Conservation (phyloP, 2,329 filamentous ascomycete genomes). For the Microsporum audouinii region DNA sequence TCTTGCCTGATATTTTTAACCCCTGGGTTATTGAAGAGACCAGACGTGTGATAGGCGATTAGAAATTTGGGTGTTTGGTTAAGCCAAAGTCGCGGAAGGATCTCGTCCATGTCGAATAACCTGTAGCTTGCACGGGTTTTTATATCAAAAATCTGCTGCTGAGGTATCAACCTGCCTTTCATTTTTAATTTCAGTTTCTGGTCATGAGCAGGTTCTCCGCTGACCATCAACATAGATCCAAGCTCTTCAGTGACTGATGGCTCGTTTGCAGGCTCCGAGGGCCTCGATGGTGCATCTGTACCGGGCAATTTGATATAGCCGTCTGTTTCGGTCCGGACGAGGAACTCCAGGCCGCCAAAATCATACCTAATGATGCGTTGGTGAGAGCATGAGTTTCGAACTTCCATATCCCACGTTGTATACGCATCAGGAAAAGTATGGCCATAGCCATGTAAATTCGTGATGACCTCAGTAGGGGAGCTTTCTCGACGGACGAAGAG, state of each 20-base stretch:
- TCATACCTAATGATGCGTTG: conserved; percentile 50
- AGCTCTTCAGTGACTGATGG: background rate
- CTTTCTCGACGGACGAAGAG: conserved; percentile 55
- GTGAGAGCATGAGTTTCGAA: conserved; percentile 47
- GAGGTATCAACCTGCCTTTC: background rate
- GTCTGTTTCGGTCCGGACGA: conserved; percentile 50
- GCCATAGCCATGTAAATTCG: conserved; percentile 48
- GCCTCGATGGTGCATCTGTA: background rate
- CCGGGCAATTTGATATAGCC: conserved; percentile 36
- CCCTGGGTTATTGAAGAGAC: background rate
- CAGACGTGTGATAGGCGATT: background rate
- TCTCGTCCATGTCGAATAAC: background rate
- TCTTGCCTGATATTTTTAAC: conserved; percentile 13
- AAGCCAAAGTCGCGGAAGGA: background rate
- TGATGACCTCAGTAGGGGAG: conserved; percentile 46
- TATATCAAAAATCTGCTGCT: background rate
- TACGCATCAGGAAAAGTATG: conserved; percentile 57
- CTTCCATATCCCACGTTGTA: conserved; percentile 49
- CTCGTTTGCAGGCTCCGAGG: background rate
- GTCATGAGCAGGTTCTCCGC: background rate
- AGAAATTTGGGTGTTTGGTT: background rate
- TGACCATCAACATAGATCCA: background rate
- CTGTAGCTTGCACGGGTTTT: background rate
- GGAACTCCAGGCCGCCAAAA: conserved; percentile 42
- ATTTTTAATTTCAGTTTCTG: background rate